Percentiles rank a stretch among this genome's conserved stretches.
Evolutionary conservation across 176 grass and related monocot species (phyloP).

Genomic region (Zizania latifolia): DNA sequence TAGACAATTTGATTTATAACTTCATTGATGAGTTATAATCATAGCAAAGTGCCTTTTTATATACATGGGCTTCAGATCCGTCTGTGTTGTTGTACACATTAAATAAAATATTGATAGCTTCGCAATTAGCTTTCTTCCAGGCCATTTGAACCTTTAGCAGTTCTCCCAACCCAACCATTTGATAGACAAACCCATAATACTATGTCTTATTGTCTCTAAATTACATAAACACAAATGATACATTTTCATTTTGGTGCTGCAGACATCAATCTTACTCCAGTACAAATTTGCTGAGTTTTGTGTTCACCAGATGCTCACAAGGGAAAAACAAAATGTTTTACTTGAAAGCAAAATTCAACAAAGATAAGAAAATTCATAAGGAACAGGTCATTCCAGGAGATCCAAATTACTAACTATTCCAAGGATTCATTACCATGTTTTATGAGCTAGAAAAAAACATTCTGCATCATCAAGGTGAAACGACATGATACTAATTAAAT

Average conservation of each 20-base stretch:
- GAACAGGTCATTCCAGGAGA: background rate
- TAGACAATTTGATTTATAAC: background rate
- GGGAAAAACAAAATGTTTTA: no score
- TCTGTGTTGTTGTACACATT: background rate
- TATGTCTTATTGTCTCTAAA: background rate
- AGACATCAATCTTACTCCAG: background rate
- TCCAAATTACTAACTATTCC: background rate
- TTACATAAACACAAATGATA: background rate
- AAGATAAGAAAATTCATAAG: background rate
- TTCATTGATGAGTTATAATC: background rate
- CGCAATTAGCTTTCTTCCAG: background rate
- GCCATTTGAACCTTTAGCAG: background rate
- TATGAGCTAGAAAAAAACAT: background rate
- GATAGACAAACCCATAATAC: background rate
- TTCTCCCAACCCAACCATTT: background rate
- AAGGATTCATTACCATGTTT: background rate
- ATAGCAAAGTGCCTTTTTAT: background rate
- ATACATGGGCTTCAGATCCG: background rate
- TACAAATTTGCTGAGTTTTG: background rate
- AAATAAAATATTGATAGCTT: background rate
- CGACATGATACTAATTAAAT: background rate
- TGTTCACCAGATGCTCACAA: background rate
- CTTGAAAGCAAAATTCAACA: no score
- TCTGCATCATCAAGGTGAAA: background rate
- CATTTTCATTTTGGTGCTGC: background rate